Conservation (phyloP, 148 eudicot genomes). For the Diospyros lotus region DNA sequence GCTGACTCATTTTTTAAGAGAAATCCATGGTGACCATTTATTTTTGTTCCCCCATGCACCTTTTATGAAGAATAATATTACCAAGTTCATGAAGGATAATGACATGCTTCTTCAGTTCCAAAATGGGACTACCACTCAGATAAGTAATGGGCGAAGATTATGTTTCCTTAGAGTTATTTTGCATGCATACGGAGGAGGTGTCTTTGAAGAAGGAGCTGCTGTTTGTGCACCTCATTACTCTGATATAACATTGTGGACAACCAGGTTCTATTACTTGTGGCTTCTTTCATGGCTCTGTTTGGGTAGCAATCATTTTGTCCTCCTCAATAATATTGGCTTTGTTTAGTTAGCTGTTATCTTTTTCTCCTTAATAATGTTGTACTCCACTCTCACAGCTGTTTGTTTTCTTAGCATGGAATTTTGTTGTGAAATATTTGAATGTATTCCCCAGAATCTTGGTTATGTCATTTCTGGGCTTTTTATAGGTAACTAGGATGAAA, state of each 20-base stretch:
- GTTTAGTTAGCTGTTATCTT: neutral
- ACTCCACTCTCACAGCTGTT: too few species aligned
- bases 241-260: slow-evolving; percentile 43
- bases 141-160: slow-evolving; percentile 21
- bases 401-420: neutral
- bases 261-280: slow-evolving; percentile 36
- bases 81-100: slow-evolving; percentile 45
- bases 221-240: slow-evolving; percentile 69
- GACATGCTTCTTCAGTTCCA: slow-evolving; percentile 32
- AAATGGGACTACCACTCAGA: slow-evolving; percentile 14
- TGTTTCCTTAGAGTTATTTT: slow-evolving; percentile 71
- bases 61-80: slow-evolving; percentile 25
- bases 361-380: neutral
- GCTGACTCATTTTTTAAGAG: slow-evolving; percentile 36
- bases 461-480: neutral
- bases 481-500: neutral
- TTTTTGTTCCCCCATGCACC: slow-evolving; percentile 38
- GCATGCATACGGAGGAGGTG: slow-evolving; percentile 68
- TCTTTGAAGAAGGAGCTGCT: slow-evolving; percentile 81
- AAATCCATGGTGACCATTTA: slow-evolving; percentile 32
- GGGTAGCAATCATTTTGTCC: neutral
- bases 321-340: too few species aligned
- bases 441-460: neutral
- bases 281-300: neutral
- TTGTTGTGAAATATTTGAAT: neutral